Evolutionary conservation across 2,329 filamentous ascomycete species (phyloP).

Genomic region (Sordariomycetes sp.): DNA sequence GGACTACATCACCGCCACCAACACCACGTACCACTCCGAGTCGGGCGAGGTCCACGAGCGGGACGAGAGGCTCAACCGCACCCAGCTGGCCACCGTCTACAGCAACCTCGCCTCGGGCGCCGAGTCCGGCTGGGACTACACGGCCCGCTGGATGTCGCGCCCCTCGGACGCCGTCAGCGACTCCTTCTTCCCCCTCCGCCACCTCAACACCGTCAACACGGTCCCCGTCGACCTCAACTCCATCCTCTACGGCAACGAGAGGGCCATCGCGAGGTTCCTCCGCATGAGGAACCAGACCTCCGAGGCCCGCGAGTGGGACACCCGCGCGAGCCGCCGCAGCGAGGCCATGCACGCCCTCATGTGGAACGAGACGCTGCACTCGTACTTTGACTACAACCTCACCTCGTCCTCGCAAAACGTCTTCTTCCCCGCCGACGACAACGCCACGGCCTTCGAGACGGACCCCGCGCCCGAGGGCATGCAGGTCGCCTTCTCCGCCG

Average conservation of each 20-base stretch:
- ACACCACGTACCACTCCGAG: constrained; percentile 45
- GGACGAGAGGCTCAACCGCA: constrained; percentile 32
- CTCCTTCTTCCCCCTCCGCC: constrained; percentile 51
- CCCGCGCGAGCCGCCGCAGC: constrained; percentile 36
- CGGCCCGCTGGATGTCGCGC: constrained; percentile 40
- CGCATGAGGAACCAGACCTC: constrained; percentile 28
- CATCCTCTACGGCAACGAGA: constrained; percentile 53
- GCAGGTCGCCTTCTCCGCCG: constrained; percentile 43
- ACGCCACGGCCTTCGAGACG: constrained; percentile 16
- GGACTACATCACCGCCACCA: constrained; percentile 53
- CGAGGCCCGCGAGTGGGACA: constrained; percentile 31
- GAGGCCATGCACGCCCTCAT: constrained; percentile 49
- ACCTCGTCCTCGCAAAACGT: constrained; percentile 42
- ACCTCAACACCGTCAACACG: constrained; percentile 42
- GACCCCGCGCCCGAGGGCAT: constrained; percentile 34
- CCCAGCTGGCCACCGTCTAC: constrained; percentile 39
- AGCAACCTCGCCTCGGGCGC: constrained; percentile 51
- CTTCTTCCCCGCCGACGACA: constrained; percentile 35
- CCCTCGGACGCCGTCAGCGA: constrained; percentile 45
- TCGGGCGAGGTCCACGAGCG: constrained; percentile 46
- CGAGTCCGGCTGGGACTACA: constrained; percentile 55
- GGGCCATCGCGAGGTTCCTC: constrained; percentile 42
- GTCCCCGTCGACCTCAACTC: constrained; percentile 56
- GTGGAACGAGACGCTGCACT: constrained; percentile 49
- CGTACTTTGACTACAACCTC: constrained; percentile 59